Evolutionary conservation across 768 basidiomycete species (phyloP), one percentile per base, ranked within the genome.

Genomic region (Podaxis mareebaensis): DNA sequence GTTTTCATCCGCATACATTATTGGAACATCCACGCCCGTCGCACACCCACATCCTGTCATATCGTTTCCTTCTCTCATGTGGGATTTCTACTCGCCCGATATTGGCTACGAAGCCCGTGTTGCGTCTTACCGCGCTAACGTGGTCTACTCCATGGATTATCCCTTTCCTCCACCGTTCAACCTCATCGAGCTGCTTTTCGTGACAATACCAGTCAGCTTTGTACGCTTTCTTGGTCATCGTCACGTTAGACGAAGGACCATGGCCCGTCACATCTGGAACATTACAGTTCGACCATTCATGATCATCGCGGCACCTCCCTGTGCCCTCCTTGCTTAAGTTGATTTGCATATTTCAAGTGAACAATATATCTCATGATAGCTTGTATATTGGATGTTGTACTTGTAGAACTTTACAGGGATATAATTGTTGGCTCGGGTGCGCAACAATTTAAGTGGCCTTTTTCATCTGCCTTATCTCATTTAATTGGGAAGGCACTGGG

Each of bases 101-200:
- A 72, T 83, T 13, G 85, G 85, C 7, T 63, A 76, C 4, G 68
- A 73, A 24, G 83, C 86, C 22, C 82, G 85, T 30, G 72, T 72
- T 44, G 60, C 70, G 1, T 82, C 83, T 64, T 69, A 75, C 24
- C 68, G 69, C 24, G 72, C 78, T 20, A 77, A 81, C 26, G 56
- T 70, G 22, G 56, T 62, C 4, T 85, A 81, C 64, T 66, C 75
- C 1, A 63, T 64, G 5, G 74, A 77, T 2, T 78, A 80, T 60
- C 69, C 67, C 53, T 87, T 84, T 65, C 84, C 83, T 2, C 75
- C 83, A 4, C 85, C 85, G 0, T 77, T 86, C 69, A 86, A 83
- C 70, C 60, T 87, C 53, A 36, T 84, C 3, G 56, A 60, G 39
- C 4, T 64, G 22, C 13, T 60, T 20, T 38, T 68, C 15, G 53